A percentile compares a stretch with the other conserved stretches of the same genome.
These are phyloP conservation scores for Aureobasidium vineae DNA, from an alignment of 2,329 filamentous ascomycete genomes.

Conservation along the genomic window DNA sequence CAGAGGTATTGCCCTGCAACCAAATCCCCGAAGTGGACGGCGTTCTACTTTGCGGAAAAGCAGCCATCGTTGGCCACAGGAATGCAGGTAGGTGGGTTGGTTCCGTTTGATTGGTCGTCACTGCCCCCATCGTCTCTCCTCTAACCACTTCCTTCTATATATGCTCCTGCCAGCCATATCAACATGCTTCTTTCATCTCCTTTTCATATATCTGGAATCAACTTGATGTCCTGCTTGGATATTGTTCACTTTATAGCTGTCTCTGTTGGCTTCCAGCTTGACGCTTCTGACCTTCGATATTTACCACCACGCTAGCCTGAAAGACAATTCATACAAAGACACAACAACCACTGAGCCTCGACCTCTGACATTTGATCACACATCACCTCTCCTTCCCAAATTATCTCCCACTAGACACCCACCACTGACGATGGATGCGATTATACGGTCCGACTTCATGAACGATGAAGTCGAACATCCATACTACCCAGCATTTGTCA, in stretches of 20 bases:
- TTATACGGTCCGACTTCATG: not conserved
- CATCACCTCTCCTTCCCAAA: not conserved
- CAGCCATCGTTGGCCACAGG: not conserved
- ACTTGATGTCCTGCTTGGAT: not conserved
- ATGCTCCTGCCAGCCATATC: not conserved
- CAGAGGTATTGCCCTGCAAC: not conserved
- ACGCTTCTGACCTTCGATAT: not conserved
- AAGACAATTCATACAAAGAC: not conserved
- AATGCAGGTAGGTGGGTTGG: constrained; percentile 14
- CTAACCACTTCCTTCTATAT: not conserved
- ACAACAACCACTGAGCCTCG: not conserved
- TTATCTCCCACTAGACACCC: no score
- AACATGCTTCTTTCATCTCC: not conserved
- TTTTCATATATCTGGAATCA: not conserved
- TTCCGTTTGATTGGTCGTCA: constrained; percentile 9
- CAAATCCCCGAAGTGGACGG: constrained; percentile 7
- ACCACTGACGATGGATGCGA: not conserved
- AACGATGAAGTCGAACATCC: not conserved
- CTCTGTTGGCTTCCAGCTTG: not conserved
- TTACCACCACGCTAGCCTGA: not conserved
- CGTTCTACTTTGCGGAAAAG: constrained; percentile 16
- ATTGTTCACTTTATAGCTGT: not conserved
- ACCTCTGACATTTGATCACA: not conserved
- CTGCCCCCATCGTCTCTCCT: not conserved
- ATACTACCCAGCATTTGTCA: not conserved